These are phyloP conservation scores for Macrotyloma uniflorum DNA, from an alignment of 306 rosid genomes.

Conservation along the genomic window DNA sequence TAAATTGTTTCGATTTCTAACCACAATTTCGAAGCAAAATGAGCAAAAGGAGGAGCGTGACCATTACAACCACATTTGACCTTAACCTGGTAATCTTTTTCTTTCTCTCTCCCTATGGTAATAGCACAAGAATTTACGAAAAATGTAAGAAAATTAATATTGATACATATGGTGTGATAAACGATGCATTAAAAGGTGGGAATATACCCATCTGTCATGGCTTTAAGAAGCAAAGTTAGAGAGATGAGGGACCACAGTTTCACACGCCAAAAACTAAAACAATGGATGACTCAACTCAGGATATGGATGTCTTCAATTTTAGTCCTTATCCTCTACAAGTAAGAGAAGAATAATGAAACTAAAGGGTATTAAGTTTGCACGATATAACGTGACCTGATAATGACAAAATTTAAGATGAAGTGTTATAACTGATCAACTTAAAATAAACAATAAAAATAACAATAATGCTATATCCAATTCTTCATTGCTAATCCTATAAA, in stretches of 20 bases:
- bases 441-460: constrained; percentile 33
- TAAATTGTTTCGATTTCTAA: background rate
- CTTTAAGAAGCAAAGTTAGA: constrained; percentile 61
- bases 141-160: too few species aligned
- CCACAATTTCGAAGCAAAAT: background rate
- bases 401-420: constrained; percentile 49
- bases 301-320: constrained; percentile 66
- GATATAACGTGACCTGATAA: constrained; percentile 51
- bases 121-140: background rate
- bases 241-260: constrained; percentile 49
- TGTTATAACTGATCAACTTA: background rate
- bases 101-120: background rate
- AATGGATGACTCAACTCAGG: constrained; percentile 59
- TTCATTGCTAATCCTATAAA: constrained; percentile 14
- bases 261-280: constrained; percentile 19
- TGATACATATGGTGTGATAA: background rate
- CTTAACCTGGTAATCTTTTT: too few species aligned
- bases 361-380: constrained; percentile 50
- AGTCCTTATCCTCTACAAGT: constrained; percentile 66
- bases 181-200: constrained; percentile 30
- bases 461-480: constrained; percentile 62
- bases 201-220: constrained; percentile 51
- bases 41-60: background rate
- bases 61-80: background rate
- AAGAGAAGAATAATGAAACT: background rate